Evolutionary conservation across 2,329 filamentous ascomycete genomes (phyloP), one percentile per base, ranked within the genome.

Genomic region (Fusarium brachygibbosum): DNA sequence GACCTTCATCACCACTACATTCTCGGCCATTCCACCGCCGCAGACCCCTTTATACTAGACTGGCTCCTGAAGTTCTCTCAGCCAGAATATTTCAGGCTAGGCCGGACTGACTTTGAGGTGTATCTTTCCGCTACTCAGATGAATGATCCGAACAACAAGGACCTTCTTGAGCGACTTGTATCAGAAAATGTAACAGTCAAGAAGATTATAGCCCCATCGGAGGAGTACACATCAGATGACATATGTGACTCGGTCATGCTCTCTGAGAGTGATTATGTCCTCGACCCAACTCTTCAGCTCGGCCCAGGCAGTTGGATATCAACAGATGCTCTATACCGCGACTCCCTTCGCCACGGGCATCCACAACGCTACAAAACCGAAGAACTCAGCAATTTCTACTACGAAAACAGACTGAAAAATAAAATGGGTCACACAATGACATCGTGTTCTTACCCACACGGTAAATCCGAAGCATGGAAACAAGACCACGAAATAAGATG

Each of bases 181-280:
- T 3, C 14, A 4, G 50, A 49, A 9, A 28, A 12, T 2, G 60
- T 58, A 1, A 21, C 9, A 1, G 0, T 49, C 21, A 34, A 12
- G 1, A 4, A 14, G 1, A 17, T 44, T 0, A 10, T 17, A 12
- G 1, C 4, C 4, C 32, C 34, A 1, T 29, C 50, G 0, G 5
- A 1, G 1, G 28, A 64, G 0, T 58, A 35, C 6, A 2, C 16
- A 2, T 35, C 59, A 2, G 28, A 63, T 6, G 37, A 50, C 2
- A 17, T 45, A 2, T 64, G 59, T 1, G 61, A 63, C 3, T 31
- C 50, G 10, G 51, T 12, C 3, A 58, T 64, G 59, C 31, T 64
- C 0, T 28, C 44, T 0, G 8, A 19, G 10, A 64, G 61, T 12
- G 61, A 64, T 2, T 64, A 64, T 12, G 25, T 40, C 6, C n/a